Conservation (phyloP, 106 monocot genomes). For the Cymbidium sinense region DNA sequence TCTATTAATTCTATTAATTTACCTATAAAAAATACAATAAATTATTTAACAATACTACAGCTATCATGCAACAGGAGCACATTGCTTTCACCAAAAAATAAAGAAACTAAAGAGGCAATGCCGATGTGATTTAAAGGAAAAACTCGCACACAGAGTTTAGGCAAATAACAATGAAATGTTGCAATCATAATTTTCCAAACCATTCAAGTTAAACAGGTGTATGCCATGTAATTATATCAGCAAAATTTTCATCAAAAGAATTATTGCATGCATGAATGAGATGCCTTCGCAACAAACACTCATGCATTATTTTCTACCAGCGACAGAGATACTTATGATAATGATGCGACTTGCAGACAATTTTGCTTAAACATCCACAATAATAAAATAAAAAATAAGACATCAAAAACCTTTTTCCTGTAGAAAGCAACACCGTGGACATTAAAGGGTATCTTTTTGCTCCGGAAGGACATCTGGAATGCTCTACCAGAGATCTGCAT, state of each 20-base stretch:
- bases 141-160: not conserved
- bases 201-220: not conserved
- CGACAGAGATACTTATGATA: not conserved
- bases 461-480: conserved; percentile 75
- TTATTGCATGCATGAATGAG: not conserved
- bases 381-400: not conserved
- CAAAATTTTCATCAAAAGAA: not conserved
- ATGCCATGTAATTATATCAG: not conserved
- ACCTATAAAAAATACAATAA: not conserved
- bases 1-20: too few species aligned
- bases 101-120: not conserved
- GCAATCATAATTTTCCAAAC: not conserved
- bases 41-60: not conserved
- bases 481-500: conserved; percentile 82
- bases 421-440: conserved; percentile 94
- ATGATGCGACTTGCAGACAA: not conserved
- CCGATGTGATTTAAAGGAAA: not conserved
- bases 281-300: not conserved
- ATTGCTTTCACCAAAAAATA: not conserved
- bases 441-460: conserved; percentile 88
- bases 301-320: not conserved
- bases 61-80: not conserved
- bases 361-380: not conserved
- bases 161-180: not conserved
- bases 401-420: conserved; percentile 73